Conservation (phyloP, 192 early-diverging fungal species). For the Dispira simplex region DNA sequence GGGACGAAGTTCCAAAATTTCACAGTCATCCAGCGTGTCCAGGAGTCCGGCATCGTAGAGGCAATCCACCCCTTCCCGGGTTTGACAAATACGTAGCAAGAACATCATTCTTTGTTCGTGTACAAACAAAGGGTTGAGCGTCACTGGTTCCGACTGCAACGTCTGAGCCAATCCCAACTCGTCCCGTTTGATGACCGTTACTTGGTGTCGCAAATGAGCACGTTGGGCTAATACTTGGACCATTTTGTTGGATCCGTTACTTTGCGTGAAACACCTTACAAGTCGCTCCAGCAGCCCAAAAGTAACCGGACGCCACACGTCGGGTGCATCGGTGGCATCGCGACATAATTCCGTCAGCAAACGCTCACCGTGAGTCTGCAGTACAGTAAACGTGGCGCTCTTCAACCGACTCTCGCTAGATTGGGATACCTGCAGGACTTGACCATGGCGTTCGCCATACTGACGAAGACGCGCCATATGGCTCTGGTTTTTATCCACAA, state of each 20-base stretch:
- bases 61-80: constrained; percentile 53
- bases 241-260: constrained; percentile 26
- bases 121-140: constrained; percentile 45
- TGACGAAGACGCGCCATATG: background rate
- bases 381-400: constrained; percentile 27
- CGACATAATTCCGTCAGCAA: constrained; percentile 55
- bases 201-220: constrained; percentile 37
- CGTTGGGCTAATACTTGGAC: constrained; percentile 28
- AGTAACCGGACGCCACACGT: constrained; percentile 73
- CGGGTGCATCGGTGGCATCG: constrained; percentile 71
- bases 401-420: constrained; percentile 13
- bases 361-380: constrained; percentile 41
- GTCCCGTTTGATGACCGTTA: constrained; percentile 41
- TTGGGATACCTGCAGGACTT: background rate
- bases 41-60: constrained; percentile 65
- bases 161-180: constrained; percentile 33
- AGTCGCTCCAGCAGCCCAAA: constrained; percentile 63
- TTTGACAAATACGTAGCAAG: constrained; percentile 62
- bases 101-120: constrained; percentile 73
- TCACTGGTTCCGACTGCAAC: constrained; percentile 34
- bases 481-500: constrained; percentile 8
- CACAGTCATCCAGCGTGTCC: constrained; percentile 54
- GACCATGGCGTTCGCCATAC: background rate
- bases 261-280: constrained; percentile 28
- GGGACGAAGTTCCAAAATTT: constrained; percentile 54